Evolutionary conservation across 352 stramenopile genomes (phyloP).

Genomic region (Phytophthora fragariaefolia): DNA sequence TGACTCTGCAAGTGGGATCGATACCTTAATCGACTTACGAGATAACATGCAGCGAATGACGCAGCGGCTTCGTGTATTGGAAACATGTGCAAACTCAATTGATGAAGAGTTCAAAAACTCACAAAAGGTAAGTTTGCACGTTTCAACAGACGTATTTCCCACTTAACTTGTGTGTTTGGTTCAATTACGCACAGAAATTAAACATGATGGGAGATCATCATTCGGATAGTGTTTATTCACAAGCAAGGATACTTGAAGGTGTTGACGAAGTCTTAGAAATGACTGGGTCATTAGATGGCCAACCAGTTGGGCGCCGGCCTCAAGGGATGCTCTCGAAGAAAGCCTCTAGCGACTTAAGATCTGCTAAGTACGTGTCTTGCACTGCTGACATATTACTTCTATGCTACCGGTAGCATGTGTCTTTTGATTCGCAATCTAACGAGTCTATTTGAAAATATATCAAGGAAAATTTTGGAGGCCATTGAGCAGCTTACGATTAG

Average conservation of each 20-base stretch:
- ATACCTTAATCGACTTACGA: slow-evolving; percentile 43
- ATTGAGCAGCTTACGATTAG: slow-evolving; percentile 48
- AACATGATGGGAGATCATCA: slow-evolving; percentile 22
- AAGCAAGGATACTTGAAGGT: slow-evolving; percentile 16
- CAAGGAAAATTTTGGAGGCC: slow-evolving; percentile 44
- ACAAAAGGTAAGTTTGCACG: slow-evolving; percentile 40
- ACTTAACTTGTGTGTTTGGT: background rate
- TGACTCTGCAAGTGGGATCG: slow-evolving; percentile 16
- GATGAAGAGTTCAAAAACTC: slow-evolving; percentile 67
- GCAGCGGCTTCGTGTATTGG: slow-evolving; percentile 51
- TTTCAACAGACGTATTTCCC: background rate
- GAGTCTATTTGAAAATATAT: slow-evolving; percentile 33
- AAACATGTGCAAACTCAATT: slow-evolving; percentile 57
- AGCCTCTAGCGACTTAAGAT: slow-evolving; percentile 44
- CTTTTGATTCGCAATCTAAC: slow-evolving; percentile 18
- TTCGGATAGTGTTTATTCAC: background rate
- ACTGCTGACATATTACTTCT: background rate
- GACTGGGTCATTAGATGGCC: background rate
- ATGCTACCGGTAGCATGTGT: background rate
- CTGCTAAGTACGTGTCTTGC: slow-evolving; percentile 47
- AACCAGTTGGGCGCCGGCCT: background rate
- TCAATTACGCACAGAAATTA: slow-evolving; percentile 16
- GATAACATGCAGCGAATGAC: slow-evolving; percentile 62
- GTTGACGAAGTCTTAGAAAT: slow-evolving; percentile 32
- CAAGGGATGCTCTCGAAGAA: slow-evolving; percentile 41